Evolutionary conservation across 2,329 filamentous ascomycete species (phyloP).

Genomic region (Ophioceras dolichostomum): DNA sequence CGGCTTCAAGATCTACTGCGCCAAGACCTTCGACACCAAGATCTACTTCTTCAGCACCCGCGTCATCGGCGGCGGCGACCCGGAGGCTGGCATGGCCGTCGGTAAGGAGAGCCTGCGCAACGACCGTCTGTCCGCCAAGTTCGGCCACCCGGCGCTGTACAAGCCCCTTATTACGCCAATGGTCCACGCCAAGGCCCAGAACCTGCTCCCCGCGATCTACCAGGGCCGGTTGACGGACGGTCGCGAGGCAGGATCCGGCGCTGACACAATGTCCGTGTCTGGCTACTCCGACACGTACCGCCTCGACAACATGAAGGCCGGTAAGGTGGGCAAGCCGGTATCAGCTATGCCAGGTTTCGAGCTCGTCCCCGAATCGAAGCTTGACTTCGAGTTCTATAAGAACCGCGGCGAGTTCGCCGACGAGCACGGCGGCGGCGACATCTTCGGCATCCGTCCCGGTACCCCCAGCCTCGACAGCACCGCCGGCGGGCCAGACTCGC

Average conservation of each 20-base stretch:
- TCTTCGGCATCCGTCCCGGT: slow-evolving; percentile 50
- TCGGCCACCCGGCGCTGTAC: slow-evolving; percentile 85
- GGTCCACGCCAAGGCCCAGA: slow-evolving; percentile 85
- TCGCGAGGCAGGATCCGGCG: slow-evolving; percentile 42
- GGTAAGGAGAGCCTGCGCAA: slow-evolving; percentile 37
- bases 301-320: slow-evolving; percentile 68
- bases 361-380: slow-evolving; percentile 71
- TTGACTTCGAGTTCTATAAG: slow-evolving; percentile 90
- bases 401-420: slow-evolving; percentile 79
- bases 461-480: slow-evolving; percentile 40
- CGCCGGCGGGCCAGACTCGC: slow-evolving; percentile 27
- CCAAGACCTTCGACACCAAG: slow-evolving; percentile 60
- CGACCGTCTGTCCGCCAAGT: slow-evolving; percentile 63
- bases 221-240: slow-evolving; percentile 64
- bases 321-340: slow-evolving; percentile 31
- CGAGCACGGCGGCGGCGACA: slow-evolving; percentile 68
- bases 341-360: slow-evolving; percentile 61
- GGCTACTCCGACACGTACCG: slow-evolving; percentile 75
- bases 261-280: slow-evolving; percentile 47
- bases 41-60: slow-evolving; percentile 70
- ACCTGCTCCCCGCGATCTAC: slow-evolving; percentile 76
- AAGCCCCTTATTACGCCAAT: slow-evolving; percentile 85
- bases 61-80: slow-evolving; percentile 33
- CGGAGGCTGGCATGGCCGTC: slow-evolving; percentile 28
- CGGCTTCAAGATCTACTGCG: slow-evolving; percentile 79